phyloP scores from a whole-genome alignment of 2,329 filamentous ascomycete genomes.

The Alternaria viburni region DNA sequence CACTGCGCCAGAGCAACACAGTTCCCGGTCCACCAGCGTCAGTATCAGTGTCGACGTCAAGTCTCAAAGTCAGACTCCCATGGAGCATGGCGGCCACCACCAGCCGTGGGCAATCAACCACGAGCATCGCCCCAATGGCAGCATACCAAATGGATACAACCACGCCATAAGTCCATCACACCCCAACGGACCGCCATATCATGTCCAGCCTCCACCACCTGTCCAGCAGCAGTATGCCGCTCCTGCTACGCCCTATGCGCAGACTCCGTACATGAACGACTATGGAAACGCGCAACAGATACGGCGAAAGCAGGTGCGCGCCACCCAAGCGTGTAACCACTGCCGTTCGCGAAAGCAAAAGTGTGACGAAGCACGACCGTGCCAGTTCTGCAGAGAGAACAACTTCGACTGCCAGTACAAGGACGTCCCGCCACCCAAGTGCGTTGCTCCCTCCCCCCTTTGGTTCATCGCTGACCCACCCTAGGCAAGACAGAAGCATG shows the following conservation, averaged over 20 bases:
- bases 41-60: constrained; percentile 36
- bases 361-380: constrained; percentile 50
- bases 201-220: constrained; percentile 36
- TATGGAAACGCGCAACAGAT: constrained; percentile 35
- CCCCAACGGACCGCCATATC: constrained; percentile 40
- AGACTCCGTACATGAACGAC: constrained; percentile 38
- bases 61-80: constrained; percentile 33
- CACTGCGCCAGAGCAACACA: constrained; percentile 27
- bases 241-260: constrained; percentile 31
- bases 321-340: constrained; percentile 69
- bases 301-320: constrained; percentile 47
- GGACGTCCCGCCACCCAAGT: constrained; percentile 91
- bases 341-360: constrained; percentile 52
- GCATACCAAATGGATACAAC: constrained; percentile 41
- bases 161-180: constrained; percentile 40
- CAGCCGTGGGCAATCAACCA: constrained; percentile 40
- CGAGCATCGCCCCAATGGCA: constrained; percentile 44
- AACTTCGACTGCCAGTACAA: constrained; percentile 84
- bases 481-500: constrained; percentile 57
- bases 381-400: constrained; percentile 79
- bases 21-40: constrained; percentile 34
- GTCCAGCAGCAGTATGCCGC: constrained; percentile 40
- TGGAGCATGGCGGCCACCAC: constrained; percentile 46
- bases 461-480: constrained; percentile 24
- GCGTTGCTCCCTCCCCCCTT: constrained; percentile 43